A percentile compares a stretch with the other conserved stretches of the same genome.
Conservation (phyloP, 2,329 filamentous ascomycete species). For the Cladosporium sphaerospermum region DNA sequence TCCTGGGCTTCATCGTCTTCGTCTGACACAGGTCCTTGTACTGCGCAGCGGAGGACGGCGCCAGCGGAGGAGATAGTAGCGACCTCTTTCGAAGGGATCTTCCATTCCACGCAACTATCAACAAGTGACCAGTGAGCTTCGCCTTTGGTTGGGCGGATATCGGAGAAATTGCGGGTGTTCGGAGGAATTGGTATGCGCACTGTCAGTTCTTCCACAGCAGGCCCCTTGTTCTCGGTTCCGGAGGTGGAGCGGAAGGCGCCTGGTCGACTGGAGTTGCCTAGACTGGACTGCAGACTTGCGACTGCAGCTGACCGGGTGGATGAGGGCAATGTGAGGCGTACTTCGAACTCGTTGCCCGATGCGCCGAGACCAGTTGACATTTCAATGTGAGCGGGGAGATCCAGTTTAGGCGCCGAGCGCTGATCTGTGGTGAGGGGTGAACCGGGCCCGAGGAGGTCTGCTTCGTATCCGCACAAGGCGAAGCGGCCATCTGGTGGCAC, state of each 20-base stretch:
- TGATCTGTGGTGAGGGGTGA: slow-evolving; percentile 23
- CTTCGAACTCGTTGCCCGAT: slow-evolving; percentile 79
- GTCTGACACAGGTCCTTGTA: slow-evolving; percentile 56
- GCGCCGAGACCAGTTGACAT: slow-evolving; percentile 73
- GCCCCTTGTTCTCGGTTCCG: slow-evolving; percentile 25
- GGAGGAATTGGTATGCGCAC: slow-evolving; percentile 74
- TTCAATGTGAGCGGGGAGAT: slow-evolving; percentile 75
- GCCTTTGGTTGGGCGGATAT: slow-evolving; percentile 72
- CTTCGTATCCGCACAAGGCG: slow-evolving; percentile 88
- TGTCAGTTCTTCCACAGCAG: slow-evolving; percentile 64
- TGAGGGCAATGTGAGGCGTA: slow-evolving; percentile 48
- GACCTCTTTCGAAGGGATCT: slow-evolving; percentile 70
- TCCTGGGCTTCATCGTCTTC: slow-evolving; percentile 40
- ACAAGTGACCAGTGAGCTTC: slow-evolving; percentile 76
- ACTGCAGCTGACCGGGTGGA: slow-evolving; percentile 21
- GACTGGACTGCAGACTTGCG: slow-evolving; percentile 25
- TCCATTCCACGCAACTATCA: slow-evolving; percentile 73
- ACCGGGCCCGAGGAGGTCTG: slow-evolving; percentile 74
- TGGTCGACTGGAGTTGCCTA: slow-evolving; percentile 16
- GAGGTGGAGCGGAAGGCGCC: slow-evolving; percentile 19
- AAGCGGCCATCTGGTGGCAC: slow-evolving; percentile 92
- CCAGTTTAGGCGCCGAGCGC: slow-evolving; percentile 53
- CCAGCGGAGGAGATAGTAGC: slow-evolving; percentile 36
- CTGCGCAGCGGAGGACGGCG: slow-evolving; percentile 68
- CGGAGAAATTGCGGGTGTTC: slow-evolving; percentile 73